Base-by-base conservation (phyloP, 192 early-diverging fungal genomes). In the Coemansia sp. region DNA sequence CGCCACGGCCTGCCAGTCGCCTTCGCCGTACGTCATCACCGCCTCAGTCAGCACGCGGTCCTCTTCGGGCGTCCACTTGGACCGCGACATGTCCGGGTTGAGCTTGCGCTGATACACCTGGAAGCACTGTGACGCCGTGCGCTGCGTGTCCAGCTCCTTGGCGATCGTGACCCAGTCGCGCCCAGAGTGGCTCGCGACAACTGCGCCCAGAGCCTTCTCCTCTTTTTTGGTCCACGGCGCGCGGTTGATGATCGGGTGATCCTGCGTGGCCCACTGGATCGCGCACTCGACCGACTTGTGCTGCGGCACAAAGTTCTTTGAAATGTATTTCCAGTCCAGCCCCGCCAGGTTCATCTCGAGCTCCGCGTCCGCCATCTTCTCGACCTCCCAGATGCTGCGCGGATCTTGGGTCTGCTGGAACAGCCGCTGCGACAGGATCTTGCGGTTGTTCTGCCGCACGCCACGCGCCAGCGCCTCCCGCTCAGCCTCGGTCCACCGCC, bases 221-320 rank as follows among this genome's bases (percentile, higher is more conserved):
- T 92, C 90, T n/a, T 58, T 29, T 21, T 76, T 75, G 5, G 81
- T 72, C 90, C 90, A 92, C 22, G 81, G 81, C 22, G 46, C 65
- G 56, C 85, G 87, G 70, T 92, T 90, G 69, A 92, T 89, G 10
- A 78, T 77, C 4, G 90, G 90, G 65, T 92, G 90, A 45, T 90
- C 89, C 44, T 87, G 87, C 21, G 80, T 83, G 16, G 87, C 87
- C 88, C 89, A 92, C 69, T 89, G 88, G 54, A 90, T 92, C 35
- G 86, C 67, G 54, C 88, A 92, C 66, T 92, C 88, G n/a, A 80
- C 80, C 1, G 87, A 60, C 21, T 80, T 83, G 56, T 85, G 75
- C 32, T 83, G 77, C 18, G 67, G 81, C 16, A 92, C 81, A 62
- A 71, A 78, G 33, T 71, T 55, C 81, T 82, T 85, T 40, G 68